phyloP scores from a whole-genome alignment of 495 filamentous ascomycete species.

The Penicillium coffeae region DNA sequence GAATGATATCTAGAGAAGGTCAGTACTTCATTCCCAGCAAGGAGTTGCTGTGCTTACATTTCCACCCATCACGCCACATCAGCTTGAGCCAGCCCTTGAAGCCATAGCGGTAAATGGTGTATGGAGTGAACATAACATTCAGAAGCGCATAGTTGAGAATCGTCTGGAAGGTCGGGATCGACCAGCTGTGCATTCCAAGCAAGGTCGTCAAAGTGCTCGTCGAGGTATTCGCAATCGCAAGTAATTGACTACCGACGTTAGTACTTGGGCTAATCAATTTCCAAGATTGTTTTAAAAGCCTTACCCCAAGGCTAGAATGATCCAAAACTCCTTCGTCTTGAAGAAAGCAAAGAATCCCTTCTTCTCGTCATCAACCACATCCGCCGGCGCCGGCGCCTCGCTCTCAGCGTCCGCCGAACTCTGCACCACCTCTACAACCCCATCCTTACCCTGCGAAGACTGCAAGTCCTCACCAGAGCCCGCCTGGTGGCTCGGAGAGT shows the following conservation, averaged over 20 bases:
- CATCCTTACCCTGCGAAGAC: slow-evolving; percentile 24
- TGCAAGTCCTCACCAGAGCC: slow-evolving; percentile 5
- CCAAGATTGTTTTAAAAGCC: slow-evolving; percentile 1
- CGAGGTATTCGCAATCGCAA: slow-evolving; percentile 81
- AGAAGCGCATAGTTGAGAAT: slow-evolving; percentile 92
- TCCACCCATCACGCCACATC: slow-evolving; percentile 73
- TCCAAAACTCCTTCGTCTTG: slow-evolving; percentile 80
- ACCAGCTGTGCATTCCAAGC: slow-evolving; percentile 63
- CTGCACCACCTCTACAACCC: slow-evolving; percentile 16
- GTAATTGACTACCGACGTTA: slow-evolving; percentile 58
- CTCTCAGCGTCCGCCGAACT: slow-evolving; percentile 11
- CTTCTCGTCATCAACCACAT: slow-evolving; percentile 38
- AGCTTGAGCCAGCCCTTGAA: slow-evolving; percentile 63
- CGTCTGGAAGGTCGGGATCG: slow-evolving; percentile 94
- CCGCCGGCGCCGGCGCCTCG: slow-evolving; percentile 23
- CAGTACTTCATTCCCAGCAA: neutral
- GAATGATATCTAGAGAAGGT: slow-evolving; percentile 61
- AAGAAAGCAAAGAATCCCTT: slow-evolving; percentile 75
- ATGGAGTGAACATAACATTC: slow-evolving; percentile 73
- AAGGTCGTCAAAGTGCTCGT: slow-evolving; percentile 86
- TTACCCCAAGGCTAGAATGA: slow-evolving; percentile 72
- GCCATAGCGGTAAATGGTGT: slow-evolving; percentile 80
- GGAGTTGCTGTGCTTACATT: slow-evolving; percentile 46
- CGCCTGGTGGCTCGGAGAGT: slow-evolving; percentile 25
- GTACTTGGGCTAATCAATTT: neutral